Conservation (phyloP, 768 basidiomycete species). For the Floccularia luteovirens region DNA sequence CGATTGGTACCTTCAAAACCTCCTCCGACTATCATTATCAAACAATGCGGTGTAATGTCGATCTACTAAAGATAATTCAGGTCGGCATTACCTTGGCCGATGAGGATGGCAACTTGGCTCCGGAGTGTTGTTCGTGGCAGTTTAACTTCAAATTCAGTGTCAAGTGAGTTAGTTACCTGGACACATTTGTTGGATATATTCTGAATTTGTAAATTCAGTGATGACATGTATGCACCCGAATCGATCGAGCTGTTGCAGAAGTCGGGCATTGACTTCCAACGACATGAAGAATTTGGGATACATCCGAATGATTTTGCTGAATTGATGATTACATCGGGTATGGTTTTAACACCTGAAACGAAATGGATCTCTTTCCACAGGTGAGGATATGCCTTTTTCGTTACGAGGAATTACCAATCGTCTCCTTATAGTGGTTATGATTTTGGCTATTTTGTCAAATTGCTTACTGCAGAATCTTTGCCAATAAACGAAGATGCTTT, state of each 20-base stretch:
- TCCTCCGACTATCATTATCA: constrained; percentile 99
- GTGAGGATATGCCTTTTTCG: constrained; percentile 34
- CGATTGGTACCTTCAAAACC: constrained; percentile 93
- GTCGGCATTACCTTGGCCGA: constrained; percentile 93
- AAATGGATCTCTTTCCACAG: constrained; percentile 99
- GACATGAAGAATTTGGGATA: constrained; percentile 90
- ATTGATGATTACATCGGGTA: constrained; percentile 90
- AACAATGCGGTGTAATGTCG: constrained; percentile 99
- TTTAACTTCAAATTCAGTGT: constrained; percentile 96
- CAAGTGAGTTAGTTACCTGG: constrained; percentile 43
- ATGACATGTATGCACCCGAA: constrained; percentile 99
- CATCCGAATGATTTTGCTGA: constrained; percentile 93
- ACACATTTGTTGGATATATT: not conserved
- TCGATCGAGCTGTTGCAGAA: constrained; percentile 92
- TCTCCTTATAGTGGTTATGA: constrained; percentile 79
- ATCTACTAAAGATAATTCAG: constrained; percentile 96
- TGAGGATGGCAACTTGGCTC: constrained; percentile 87
- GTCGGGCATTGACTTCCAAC: constrained; percentile 92
- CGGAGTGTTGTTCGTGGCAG: constrained; percentile 94
- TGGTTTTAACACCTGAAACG: constrained; percentile 83
- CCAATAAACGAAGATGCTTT: constrained; percentile 87
- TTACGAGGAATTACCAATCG: not conserved
- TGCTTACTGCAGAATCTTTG: constrained; percentile 78
- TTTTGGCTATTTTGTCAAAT: constrained; percentile 96
- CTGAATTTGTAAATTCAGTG: constrained; percentile 35